These are phyloP conservation scores for Globisporangium megalacanthum DNA, from an alignment of 352 stramenopile species.

Conservation along the genomic window DNA sequence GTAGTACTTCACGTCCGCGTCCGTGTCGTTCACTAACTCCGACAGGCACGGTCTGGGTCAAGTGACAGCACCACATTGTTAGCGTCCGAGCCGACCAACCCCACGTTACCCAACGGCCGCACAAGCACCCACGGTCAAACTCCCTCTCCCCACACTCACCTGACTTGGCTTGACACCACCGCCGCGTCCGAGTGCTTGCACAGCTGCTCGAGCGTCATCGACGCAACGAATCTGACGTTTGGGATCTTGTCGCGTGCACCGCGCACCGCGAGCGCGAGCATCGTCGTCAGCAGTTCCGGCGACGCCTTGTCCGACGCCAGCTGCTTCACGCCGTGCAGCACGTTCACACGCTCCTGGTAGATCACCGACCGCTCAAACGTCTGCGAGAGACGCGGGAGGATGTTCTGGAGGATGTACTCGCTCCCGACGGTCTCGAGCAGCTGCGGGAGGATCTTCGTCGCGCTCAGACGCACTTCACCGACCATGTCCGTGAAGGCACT, in stretches of 20 bases:
- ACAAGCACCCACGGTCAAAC: background rate
- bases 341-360: constrained; percentile 84
- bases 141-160: constrained; percentile 51
- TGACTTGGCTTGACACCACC: constrained; percentile 63
- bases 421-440: constrained; percentile 74
- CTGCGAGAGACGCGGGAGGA: constrained; percentile 66
- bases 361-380: constrained; percentile 85
- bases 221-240: constrained; percentile 86
- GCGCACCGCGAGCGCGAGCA: constrained; percentile 68
- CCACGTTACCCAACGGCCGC: no score
- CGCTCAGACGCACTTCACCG: constrained; percentile 92
- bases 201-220: constrained; percentile 80
- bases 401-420: constrained; percentile 81
- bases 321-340: constrained; percentile 72
- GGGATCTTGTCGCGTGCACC: constrained; percentile 81
- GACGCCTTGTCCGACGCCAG: constrained; percentile 72
- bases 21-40: constrained; percentile 69
- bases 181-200: constrained; percentile 73
- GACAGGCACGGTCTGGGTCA: constrained; percentile 76
- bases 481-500: constrained; percentile 92
- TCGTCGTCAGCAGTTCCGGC: constrained; percentile 48
- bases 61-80: no score
- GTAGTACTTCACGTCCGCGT: constrained; percentile 87
- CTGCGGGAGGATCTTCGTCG: constrained; percentile 78
- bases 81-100: no score